These are phyloP conservation scores for Danielia reshetovae DNA, from an alignment of 805 yeast species.

Conservation along the genomic window DNA sequence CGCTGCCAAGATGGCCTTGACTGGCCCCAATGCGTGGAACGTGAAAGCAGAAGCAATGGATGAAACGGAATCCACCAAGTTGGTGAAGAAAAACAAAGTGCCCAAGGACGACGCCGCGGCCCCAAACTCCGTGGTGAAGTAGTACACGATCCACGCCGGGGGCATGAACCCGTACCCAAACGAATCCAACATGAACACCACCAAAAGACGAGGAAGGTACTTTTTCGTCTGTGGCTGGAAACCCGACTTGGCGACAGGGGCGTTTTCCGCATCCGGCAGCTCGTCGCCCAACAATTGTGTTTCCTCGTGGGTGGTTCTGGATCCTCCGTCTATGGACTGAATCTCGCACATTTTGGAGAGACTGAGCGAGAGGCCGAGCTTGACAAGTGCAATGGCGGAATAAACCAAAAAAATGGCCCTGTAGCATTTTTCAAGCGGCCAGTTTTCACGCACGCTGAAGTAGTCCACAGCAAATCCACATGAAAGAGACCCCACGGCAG, in stretches of 20 bases:
- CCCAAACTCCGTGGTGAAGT: slow-evolving; percentile 56
- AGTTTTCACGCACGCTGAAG: slow-evolving; percentile 27
- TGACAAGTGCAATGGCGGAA: slow-evolving; percentile 48
- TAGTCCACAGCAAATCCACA: slow-evolving; percentile 59
- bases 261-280: slow-evolving; percentile 1
- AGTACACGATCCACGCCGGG: slow-evolving; percentile 82
- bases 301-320: slow-evolving; percentile 3
- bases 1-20: slow-evolving; percentile 65
- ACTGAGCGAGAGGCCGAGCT: slow-evolving; percentile 47
- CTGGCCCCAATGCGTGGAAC: slow-evolving; percentile 70
- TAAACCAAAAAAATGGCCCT: slow-evolving; percentile 55
- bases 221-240: slow-evolving; percentile 32
- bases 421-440: slow-evolving; percentile 44
- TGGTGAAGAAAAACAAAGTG: slow-evolving; percentile 59
- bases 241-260: slow-evolving; percentile 15
- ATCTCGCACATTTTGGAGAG: slow-evolving; percentile 55
- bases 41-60: slow-evolving; percentile 74
- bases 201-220: slow-evolving; percentile 45
- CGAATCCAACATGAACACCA: slow-evolving; percentile 78
- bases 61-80: slow-evolving; percentile 59
- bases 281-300: slow-evolving; percentile 5
- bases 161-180: slow-evolving; percentile 89
- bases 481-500: slow-evolving; percentile 65
- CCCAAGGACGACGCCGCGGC: slow-evolving; percentile 61
- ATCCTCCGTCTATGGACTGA: slow-evolving; percentile 5